These are phyloP conservation scores for Endocalyx cinctus DNA, from an alignment of 2,329 filamentous ascomycete species.

Conservation along the genomic window DNA sequence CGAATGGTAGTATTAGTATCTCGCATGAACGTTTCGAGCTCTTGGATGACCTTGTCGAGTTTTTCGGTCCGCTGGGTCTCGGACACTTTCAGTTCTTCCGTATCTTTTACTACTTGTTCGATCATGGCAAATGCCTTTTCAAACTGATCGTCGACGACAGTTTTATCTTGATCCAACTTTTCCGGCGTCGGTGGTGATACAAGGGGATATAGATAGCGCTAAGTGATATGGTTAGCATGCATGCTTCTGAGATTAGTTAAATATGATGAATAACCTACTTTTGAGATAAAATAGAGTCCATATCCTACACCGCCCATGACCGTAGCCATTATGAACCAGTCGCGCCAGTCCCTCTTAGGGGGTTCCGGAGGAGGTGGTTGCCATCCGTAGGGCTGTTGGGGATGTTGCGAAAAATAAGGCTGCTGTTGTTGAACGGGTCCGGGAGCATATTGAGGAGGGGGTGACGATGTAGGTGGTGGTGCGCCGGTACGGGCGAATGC, in stretches of 20 bases:
- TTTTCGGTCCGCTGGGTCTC: conserved; percentile 81
- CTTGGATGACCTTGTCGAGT: conserved; percentile 73
- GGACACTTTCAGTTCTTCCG: conserved; percentile 77
- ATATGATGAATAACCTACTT: conserved; percentile 53
- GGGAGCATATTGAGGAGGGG: conserved; percentile 40
- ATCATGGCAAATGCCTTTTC: conserved; percentile 86
- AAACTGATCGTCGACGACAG: conserved; percentile 87
- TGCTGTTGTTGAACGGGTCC: conserved; percentile 30
- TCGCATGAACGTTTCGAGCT: conserved; percentile 77
- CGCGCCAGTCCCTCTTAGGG: conserved; percentile 88
- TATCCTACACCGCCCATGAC: conserved; percentile 87
- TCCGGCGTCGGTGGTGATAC: conserved; percentile 92
- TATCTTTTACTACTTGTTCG: conserved; percentile 89
- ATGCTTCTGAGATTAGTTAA: too few relatives aligned
- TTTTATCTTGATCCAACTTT: conserved; percentile 90
- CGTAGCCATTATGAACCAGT: conserved; percentile 99
- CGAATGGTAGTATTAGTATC: conserved; percentile 79
- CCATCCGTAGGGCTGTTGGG: conserved; percentile 50
- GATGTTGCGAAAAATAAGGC: conserved; percentile 42
- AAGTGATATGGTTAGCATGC: too few relatives aligned
- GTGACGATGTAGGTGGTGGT: conserved; percentile 40
- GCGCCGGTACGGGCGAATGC: conserved; percentile 69
- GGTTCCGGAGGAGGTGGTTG: conserved; percentile 52
- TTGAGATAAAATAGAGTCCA: conserved; percentile 80
- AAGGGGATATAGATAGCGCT: conserved; percentile 88